These are phyloP conservation scores for Mycena indigotica DNA, from an alignment of 768 basidiomycete species.

Conservation along the genomic window DNA sequence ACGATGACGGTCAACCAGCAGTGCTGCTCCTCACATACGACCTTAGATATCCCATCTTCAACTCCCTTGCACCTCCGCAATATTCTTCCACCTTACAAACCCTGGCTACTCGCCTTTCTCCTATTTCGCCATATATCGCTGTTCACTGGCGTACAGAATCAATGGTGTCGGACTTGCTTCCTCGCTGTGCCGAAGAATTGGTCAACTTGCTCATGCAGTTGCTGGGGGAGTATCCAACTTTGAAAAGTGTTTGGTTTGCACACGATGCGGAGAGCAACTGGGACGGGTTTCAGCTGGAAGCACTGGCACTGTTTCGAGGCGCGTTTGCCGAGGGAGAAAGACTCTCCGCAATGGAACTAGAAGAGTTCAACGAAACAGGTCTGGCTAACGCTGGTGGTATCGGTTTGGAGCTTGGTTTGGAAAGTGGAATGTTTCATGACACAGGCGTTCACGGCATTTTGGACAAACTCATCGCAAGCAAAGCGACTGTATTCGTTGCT, in stretches of 20 bases:
- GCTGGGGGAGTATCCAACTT: constrained; percentile 28
- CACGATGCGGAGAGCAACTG: constrained; percentile 54
- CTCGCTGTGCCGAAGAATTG: constrained; percentile 52
- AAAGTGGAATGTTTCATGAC: constrained; percentile 44
- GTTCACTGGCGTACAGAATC: constrained; percentile 65
- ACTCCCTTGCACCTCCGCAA: constrained; percentile 32
- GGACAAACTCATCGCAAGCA: constrained; percentile 56
- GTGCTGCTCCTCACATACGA: constrained; percentile 59
- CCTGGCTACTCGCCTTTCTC: constrained; percentile 42
- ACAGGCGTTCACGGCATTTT: constrained; percentile 55
- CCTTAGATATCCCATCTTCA: constrained; percentile 49
- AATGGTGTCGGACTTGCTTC: constrained; percentile 41
- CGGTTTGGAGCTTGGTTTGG: constrained; percentile 17
- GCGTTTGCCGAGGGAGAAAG: constrained; percentile 47
- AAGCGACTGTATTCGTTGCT: constrained; percentile 52
- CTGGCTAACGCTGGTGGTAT: background rate
- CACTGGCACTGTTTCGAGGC: constrained; percentile 42
- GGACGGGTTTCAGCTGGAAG: constrained; percentile 45
- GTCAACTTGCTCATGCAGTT: constrained; percentile 44
- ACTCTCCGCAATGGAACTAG: constrained; percentile 43
- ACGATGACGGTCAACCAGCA: constrained; percentile 28
- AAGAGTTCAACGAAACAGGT: constrained; percentile 42
- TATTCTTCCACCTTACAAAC: constrained; percentile 47
- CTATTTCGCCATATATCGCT: constrained; percentile 43
- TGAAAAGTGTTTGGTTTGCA: constrained; percentile 55